Evolutionary conservation across 2,329 filamentous ascomycete genomes (phyloP), one percentile per base, ranked within the genome.

Genomic region (Grosmannia huntii): DNA sequence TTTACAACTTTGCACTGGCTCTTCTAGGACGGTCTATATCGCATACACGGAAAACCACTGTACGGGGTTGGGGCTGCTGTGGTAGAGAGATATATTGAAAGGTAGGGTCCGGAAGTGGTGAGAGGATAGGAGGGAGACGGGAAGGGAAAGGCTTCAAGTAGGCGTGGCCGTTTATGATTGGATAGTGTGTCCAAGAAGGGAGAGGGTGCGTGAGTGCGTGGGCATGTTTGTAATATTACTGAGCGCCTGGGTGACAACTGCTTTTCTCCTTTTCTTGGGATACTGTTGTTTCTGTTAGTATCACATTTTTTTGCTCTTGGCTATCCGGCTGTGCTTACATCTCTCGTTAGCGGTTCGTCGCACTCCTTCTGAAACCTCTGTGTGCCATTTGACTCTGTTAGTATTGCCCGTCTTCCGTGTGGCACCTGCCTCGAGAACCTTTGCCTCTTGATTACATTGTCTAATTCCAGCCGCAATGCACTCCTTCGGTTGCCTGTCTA

Each of bases 161-260:
- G 28, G 28, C 36, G 23, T 14, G 23, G 23, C 51, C 31, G 31
- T 23, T 5, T 28, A 25, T 31, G 59, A 33, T 61, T 60, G 57
- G 61, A 61, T 61, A 62, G 16, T 50, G 48, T 16, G 57, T 57
- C 53, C n/a, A 23, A 28, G 21, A n/a, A n/a, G n/a, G 33, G 23
- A 28, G n/a, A 28, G 23, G 11, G 31, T 4, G 16, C 11, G 49
- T 52, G 44, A 44, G 14, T 50, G 49, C 38, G 25, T 21, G 53
- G 55, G 53, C 44, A 57, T 58, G 60, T 57, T 57, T 62, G 61
- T 62, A 62, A 60, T 59, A 61, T 60, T 62, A 62, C 11, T n/a
- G 58, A 57, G 61, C 58, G 57, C 53, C 36, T 57, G 27, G 54
- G 25, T 28, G 55, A 52, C 33, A 44, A 28, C 25, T 57, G 12